A percentile compares a stretch with the other conserved stretches of the same genome.
Conservation (phyloP, 116 monocot genomes). For the Cymodocea nodosa region DNA sequence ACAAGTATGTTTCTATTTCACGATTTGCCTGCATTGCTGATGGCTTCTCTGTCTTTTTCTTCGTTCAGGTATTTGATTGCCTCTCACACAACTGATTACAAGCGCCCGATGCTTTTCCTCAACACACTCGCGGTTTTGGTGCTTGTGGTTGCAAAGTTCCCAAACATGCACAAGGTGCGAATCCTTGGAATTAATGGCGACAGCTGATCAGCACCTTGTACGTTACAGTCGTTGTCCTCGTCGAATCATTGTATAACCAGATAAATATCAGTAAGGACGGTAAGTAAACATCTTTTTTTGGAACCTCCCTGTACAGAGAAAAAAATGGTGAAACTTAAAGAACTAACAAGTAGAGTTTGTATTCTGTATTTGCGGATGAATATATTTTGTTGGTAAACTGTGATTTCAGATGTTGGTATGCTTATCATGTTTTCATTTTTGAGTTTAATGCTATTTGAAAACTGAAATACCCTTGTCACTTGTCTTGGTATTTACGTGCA, state of each 20-base stretch:
- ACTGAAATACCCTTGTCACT: too few relatives aligned
- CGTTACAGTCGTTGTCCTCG: neutral
- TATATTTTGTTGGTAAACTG: too few relatives aligned
- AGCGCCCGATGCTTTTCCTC: constrained; percentile 47
- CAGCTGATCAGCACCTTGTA: constrained; percentile 3
- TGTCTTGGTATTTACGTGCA: too few relatives aligned
- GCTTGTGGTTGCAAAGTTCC: constrained; percentile 45
- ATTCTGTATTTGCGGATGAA: too few relatives aligned
- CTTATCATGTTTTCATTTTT: too few relatives aligned
- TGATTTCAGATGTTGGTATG: too few relatives aligned
- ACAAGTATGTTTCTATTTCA: too few relatives aligned
- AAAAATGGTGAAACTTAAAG: too few relatives aligned
- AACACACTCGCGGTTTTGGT: constrained; percentile 47
- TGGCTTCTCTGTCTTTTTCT: neutral
- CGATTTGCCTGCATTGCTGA: neutral
- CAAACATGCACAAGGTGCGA: constrained; percentile 68
- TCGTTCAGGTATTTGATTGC: constrained; percentile 45
- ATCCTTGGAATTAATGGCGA: constrained; percentile 60
- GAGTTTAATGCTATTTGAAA: too few relatives aligned
- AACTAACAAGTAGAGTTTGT: too few relatives aligned
- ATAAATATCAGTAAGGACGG: neutral
- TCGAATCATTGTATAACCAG: neutral
- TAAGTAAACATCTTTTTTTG: too few relatives aligned
- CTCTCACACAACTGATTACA: constrained; percentile 48
- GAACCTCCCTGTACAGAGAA: too few relatives aligned